Percentiles rank a stretch among this genome's conserved stretches.
phyloP scores from a whole-genome alignment of 2,329 filamentous ascomycete species.

The Fusarium sp. region DNA sequence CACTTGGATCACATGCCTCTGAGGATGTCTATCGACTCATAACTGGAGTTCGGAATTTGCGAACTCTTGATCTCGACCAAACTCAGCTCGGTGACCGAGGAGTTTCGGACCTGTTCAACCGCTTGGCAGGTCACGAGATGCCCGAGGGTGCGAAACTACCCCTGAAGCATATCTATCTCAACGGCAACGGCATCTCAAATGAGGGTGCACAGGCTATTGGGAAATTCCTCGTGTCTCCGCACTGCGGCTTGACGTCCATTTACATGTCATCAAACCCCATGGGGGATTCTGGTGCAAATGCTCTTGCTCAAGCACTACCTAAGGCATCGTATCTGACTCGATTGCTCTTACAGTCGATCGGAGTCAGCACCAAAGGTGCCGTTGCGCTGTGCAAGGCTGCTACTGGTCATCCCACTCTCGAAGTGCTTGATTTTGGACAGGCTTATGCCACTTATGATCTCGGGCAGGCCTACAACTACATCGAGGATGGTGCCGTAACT shows the following conservation, averaged over 20 bases:
- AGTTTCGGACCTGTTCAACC: constrained; percentile 54
- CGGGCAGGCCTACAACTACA: constrained; percentile 57
- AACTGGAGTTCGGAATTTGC: constrained; percentile 53
- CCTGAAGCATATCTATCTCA: constrained; percentile 51
- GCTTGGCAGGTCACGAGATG: constrained; percentile 46
- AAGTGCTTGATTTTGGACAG: constrained; percentile 56
- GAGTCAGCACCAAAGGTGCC: constrained; percentile 53
- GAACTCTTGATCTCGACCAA: constrained; percentile 64
- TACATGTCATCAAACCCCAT: constrained; percentile 53
- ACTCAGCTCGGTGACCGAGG: constrained; percentile 61
- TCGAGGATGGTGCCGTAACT: constrained; percentile 51
- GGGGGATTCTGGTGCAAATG: constrained; percentile 45
- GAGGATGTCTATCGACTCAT: constrained; percentile 56
- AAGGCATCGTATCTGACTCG: constrained; percentile 48
- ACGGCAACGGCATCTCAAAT: constrained; percentile 49
- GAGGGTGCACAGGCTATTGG: constrained; percentile 46
- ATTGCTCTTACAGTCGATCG: constrained; percentile 55
- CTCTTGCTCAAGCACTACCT: constrained; percentile 46
- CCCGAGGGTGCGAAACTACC: constrained; percentile 43
- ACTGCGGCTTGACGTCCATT: constrained; percentile 48
- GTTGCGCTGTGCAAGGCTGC: constrained; percentile 51
- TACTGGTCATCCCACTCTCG: constrained; percentile 48
- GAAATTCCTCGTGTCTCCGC: constrained; percentile 46
- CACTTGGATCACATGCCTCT: constrained; percentile 53
- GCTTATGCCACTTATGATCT: constrained; percentile 58